Evolutionary conservation across 2,329 filamentous ascomycete genomes (phyloP), one percentile per base, ranked within the genome.

Genomic region (Neofusicoccum cordaticola): DNA sequence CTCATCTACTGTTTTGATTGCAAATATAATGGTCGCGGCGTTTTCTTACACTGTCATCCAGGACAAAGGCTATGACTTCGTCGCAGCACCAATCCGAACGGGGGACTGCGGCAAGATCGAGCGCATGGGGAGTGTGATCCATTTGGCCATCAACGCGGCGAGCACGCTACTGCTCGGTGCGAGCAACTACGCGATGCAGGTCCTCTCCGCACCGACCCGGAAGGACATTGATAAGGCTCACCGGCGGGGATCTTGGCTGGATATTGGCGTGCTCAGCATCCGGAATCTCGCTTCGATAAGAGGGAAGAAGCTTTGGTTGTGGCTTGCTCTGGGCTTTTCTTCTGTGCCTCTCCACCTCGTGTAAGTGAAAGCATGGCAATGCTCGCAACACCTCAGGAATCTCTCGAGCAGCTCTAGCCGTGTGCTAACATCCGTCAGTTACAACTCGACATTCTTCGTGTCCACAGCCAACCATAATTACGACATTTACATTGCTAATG

Each of bases 131-230:
- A 62, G 62, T 1, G 65, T 56, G 1, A 66, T 81, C 0, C 82
- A 85, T 70, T 68, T 85, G 31, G 64, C 78, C 2, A 80, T 86
- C 69, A 85, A 85, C 71, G 64, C 76, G 0, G 71, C 84, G 37
- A 78, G 78, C 35, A 83, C 81, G 0, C 63, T 77, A 1, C 65
- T 84, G 15, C 74, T 85, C 0, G 75, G 77, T 1, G 80, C 80
- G 4, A 81, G 79, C 41, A 84, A 83, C 68, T 84, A 82, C 66
- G 79, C 76, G 60, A 84, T 85, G 81, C 84, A 86, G 66, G 75
- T 80, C 31, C 70, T 86, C 11, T 79, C 73, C 8, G 78, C 83
- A 1, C 84, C 84, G 0, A 85, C 80, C 0, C 73, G 84, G 31
- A 65, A 69, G 12, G 82, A 86, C 41, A 70, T 86, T 12, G 79